These are phyloP conservation scores for Laburnicola sp. DNA, from an alignment of 2,329 filamentous ascomycete species.

Conservation along the genomic window DNA sequence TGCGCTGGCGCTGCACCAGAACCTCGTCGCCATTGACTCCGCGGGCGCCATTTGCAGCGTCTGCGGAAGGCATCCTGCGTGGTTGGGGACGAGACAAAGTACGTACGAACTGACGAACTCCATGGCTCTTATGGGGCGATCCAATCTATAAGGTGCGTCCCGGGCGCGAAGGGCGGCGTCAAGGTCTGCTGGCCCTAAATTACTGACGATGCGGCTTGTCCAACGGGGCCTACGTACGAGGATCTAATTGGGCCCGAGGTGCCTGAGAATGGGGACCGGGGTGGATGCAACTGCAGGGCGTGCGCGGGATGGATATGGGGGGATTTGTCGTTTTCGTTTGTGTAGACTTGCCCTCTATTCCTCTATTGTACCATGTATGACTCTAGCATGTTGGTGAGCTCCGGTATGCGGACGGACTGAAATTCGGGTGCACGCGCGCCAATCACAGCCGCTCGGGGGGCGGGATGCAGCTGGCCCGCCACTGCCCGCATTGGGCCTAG, in stretches of 20 bases:
- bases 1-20: conserved; percentile 29
- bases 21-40: conserved; percentile 18
- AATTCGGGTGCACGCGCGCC: conserved; percentile 7
- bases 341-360: conserved; percentile 23
- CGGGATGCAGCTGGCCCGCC: conserved; percentile 15
- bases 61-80: conserved; percentile 27
- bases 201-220: conserved; percentile 20
- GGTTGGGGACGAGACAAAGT: conserved; percentile 10
- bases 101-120: conserved; percentile 49
- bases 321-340: conserved; percentile 40
- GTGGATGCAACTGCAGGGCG: conserved; percentile 21
- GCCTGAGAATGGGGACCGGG: conserved; percentile 15
- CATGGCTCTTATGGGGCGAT: conserved; percentile 38
- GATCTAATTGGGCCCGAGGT: conserved; percentile 28
- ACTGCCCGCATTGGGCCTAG: conserved; percentile 1
- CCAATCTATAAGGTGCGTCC: conserved; percentile 28
- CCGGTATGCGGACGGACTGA: conserved; percentile 20
- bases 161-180: conserved; percentile 21
- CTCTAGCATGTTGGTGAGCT: conserved; percentile 16
- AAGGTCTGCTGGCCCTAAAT: conserved; percentile 22
- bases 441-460: conserved; percentile 13
- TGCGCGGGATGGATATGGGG: conserved; percentile 23
- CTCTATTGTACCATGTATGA: conserved; percentile 10
- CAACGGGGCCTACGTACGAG: conserved; percentile 29
- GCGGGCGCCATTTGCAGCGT: conserved; percentile 23